A percentile compares a stretch with the other conserved stretches of the same genome.
Evolutionary conservation across 768 basidiomycete species (phyloP).

Genomic region (Boletus subcaerulescens): DNA sequence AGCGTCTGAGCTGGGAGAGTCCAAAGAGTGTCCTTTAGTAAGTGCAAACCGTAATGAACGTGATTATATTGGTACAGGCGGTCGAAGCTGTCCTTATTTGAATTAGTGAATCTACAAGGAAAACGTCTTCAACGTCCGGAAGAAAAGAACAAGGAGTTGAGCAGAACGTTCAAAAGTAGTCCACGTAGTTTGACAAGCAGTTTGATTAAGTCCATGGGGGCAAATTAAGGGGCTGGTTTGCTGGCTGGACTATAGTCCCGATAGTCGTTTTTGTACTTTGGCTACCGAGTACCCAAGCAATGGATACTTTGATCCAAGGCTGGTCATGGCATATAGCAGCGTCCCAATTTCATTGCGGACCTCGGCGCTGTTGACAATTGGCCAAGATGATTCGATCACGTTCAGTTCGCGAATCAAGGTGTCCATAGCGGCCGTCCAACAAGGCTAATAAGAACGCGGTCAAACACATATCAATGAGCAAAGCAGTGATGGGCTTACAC

Average conservation of each 20-base stretch:
- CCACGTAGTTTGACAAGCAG: conserved; percentile 1
- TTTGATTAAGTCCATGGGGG: background rate
- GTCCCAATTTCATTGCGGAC: conserved; percentile 59
- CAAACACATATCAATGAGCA: conserved; percentile 1
- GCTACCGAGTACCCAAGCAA: conserved; percentile 40
- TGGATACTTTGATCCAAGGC: conserved; percentile 58
- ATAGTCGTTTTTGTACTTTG: conserved; percentile 32
- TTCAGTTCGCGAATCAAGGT: conserved; percentile 66
- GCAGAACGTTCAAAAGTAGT: conserved; percentile 12
- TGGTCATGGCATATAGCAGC: conserved; percentile 62
- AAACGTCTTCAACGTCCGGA: conserved; percentile 7
- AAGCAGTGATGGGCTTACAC: conserved; percentile 44
- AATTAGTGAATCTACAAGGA: conserved; percentile 2
- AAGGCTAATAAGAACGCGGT: conserved; percentile 43
- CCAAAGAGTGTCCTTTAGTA: conserved; percentile 22
- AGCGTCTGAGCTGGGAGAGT: conserved; percentile 18
- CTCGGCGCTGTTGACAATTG: conserved; percentile 53
- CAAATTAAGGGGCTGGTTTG: conserved; percentile 2
- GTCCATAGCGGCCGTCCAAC: conserved; percentile 70
- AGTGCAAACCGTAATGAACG: conserved; percentile 26
- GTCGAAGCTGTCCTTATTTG: conserved; percentile 8
- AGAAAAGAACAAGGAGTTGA: background rate
- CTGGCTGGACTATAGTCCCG: conserved; percentile 23
- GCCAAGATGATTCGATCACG: conserved; percentile 61
- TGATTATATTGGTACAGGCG: conserved; percentile 11